Conservation (phyloP, 179 eudicot species). For the Beta lomatogona region DNA sequence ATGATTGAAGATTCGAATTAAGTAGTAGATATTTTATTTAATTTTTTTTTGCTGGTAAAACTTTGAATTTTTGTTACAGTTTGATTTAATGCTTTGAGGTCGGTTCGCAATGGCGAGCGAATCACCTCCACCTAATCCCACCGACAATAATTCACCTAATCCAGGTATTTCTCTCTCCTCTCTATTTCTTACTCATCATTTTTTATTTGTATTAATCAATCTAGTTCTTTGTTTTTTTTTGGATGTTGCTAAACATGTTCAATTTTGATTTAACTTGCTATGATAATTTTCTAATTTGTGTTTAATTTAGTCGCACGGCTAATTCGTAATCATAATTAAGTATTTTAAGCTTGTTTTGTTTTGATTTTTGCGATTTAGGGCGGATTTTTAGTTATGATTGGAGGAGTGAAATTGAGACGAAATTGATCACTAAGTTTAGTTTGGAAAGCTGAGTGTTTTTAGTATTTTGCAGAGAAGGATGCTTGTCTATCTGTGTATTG, state of each 20-base stretch:
- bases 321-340: background rate
- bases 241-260: background rate
- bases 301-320: background rate
- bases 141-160: slow-evolving; percentile 32
- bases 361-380: background rate
- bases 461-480: background rate
- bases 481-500: background rate
- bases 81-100: slow-evolving; percentile 26
- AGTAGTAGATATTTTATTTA: background rate
- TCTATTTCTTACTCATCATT: background rate
- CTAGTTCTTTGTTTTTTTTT: background rate
- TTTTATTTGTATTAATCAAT: background rate
- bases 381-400: background rate
- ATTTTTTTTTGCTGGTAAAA: too few relatives aligned
- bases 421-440: background rate
- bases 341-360: background rate
- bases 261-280: background rate
- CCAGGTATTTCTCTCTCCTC: slow-evolving; percentile 34
- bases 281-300: background rate
- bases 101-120: slow-evolving; percentile 42
- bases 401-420: background rate
- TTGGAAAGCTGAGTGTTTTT: background rate
- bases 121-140: slow-evolving; percentile 38
- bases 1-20: background rate
- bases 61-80: background rate